Evolutionary conservation across 345 rosid genomes (phyloP), one percentile per base, ranked within the genome.

Genomic region (Aquilaria malaccensis): DNA sequence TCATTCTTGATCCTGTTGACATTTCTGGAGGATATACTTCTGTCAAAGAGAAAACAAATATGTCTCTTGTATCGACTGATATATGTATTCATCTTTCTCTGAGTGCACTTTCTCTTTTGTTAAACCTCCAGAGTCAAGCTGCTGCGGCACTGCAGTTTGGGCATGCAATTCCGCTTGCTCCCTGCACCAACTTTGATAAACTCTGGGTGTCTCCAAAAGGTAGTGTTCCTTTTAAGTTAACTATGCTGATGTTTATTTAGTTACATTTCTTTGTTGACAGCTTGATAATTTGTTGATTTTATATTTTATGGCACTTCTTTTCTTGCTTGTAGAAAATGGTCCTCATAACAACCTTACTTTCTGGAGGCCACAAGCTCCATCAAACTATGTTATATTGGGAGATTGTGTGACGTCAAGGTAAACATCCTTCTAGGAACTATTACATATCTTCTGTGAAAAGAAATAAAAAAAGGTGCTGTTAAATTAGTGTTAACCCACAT

Each of bases 351-450:
- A 80, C 62, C 95, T 94, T 65, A 88, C 99, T 47, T 81, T 94
- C 70, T 94, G 99, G 99, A 86, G 99, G 73, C 96, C 99, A 70
- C 86, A 74, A 60, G 92, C 97, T 72, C 97, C 99, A 49, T 70
- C 96, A 55, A 88, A 94, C 73, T 94, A 88, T 82, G 97, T 88
- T 73, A 85, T 88, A 64, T 67, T 94, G 73, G 99, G 99, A 70
- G 99, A 94, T 69, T 94, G 97, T 75, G 91, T 94, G 79, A 94
- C 97, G 30, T 88, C 99, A 69, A 94, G 95, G 99, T 90, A 77
- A 73, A 9, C 47, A 63, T 63, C 41, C 31, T 55, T 15, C 30
- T 9, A 3, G 43, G 7, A 37, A 37, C 43, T 37, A 4, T 5
- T 37, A 22, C 22, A 22, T 22, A 22, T 22, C 22, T 37, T 37